Base-by-base conservation (phyloP, 352 stramenopile species). In the Globisporangium viniferum region DNA sequence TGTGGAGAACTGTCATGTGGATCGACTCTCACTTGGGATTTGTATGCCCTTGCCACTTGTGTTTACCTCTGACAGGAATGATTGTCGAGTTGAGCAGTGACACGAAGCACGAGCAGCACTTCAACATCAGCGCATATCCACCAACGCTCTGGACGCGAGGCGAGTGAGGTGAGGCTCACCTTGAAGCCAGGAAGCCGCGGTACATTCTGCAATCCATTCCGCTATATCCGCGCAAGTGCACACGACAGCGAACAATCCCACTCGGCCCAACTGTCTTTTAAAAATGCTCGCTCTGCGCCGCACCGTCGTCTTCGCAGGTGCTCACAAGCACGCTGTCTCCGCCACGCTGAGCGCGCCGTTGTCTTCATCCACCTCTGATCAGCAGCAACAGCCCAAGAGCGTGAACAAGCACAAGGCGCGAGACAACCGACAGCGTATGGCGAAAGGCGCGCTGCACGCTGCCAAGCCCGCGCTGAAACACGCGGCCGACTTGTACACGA, bases 361-460 rank as follows among this genome's bases (percentile, higher is more conserved):
- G 2, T n/a, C 56, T 29, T 48, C 18, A 3, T 46, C 33, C 20
- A 18, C 31, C 7, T 27, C 56, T 9, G 31, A 48, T 9, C 31
- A 46, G 8, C 48, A 55, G n/a, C 48, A 55, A 5, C 48, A 27
- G 4, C 31, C 33, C 56, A 33, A 12, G 9, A 20, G 9, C 56
- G n/a, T 35, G 55, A 44, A 5, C 8, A 41, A 46, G 55, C 55
- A 60, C 55, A 60, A 29, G 18, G 9, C 55, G 20, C 55, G 29
- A n/a, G 55, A 60, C 18, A 60, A 46, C 55, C 18, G 55, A n/a
- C 31, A 60, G 55, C 55, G 55, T 31, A 29, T 46, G 20, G 55
- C 55, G 55, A 31, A 60, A 46, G 55, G 31, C 10, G 55, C 55
- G 55, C 29, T 60, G 15, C 55, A 60, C 31, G 35, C 33, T 14